These are phyloP conservation scores for Saccharomyces hybrid DNA, from an alignment of 1,139 yeast genomes.

Conservation along the genomic window DNA sequence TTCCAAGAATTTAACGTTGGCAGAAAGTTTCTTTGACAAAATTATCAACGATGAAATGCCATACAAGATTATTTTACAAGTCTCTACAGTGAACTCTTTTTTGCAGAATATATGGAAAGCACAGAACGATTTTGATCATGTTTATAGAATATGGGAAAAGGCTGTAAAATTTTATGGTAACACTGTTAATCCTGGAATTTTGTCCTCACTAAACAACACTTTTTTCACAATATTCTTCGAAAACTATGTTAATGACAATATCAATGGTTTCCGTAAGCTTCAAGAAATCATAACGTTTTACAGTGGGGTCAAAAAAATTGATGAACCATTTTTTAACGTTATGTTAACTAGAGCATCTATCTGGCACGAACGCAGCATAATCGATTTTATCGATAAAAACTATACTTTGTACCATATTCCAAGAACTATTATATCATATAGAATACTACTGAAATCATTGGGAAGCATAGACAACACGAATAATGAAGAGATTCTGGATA, in stretches of 20 bases:
- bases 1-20: constrained; percentile 63
- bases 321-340: constrained; percentile 74
- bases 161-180: constrained; percentile 44
- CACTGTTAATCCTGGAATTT: constrained; percentile 56
- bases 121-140: constrained; percentile 48
- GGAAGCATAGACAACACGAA: constrained; percentile 51
- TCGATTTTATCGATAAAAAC: constrained; percentile 53
- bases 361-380: constrained; percentile 64
- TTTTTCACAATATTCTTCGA: too few relatives aligned
- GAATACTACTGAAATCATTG: constrained; percentile 69
- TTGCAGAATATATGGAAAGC: constrained; percentile 54
- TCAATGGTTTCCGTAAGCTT: too few relatives aligned
- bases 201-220: too few relatives aligned
- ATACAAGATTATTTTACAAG: constrained; percentile 61
- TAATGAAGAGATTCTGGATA: constrained; percentile 44
- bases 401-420: constrained; percentile 51
- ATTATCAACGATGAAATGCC: constrained; percentile 62
- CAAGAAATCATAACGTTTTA: constrained; percentile 47
- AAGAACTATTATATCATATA: constrained; percentile 67
- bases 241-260: too few relatives aligned
- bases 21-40: constrained; percentile 64
- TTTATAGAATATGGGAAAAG: constrained; percentile 26
- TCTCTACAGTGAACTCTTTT: constrained; percentile 62
- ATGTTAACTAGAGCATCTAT: constrained; percentile 57
- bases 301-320: constrained; percentile 49